Evolutionary conservation across 2,329 filamentous ascomycete genomes (phyloP), one percentile per base, ranked within the genome.

Genomic region (Calonectria crousiana): DNA sequence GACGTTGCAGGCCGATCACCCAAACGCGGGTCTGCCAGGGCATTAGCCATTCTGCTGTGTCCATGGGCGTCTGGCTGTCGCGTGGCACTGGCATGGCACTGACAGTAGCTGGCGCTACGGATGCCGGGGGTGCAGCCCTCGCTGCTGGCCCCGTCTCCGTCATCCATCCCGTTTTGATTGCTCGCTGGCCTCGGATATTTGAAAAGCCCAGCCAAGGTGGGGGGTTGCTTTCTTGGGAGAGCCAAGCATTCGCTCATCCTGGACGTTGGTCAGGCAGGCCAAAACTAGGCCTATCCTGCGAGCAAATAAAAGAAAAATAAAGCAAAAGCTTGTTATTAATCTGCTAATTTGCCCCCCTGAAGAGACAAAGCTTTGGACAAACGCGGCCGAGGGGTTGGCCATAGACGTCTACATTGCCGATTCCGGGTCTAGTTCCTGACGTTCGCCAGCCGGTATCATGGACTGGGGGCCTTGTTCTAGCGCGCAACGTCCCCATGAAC

Each of bases 81-180:
- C 76, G 74, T 79, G 78, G 58, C 78, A 77, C 74, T 69, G 75
- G 75, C 78, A 76, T 79, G 76, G 78, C 78, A 79, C 77, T 78
- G 77, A 79, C 74, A 69, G 52, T 30, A 47, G 41, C 69, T 60
- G 69, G 68, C 68, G 64, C 64, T 58, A 44, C 44, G 44, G 10
- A 47, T 47, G 9, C 56, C 52, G 66, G 64, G 67, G 69, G 67
- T 36, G 56, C 56, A 60, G 71, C 47, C 56, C 36, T 66, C 72
- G 67, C 51, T 51, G 62, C 56, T 52, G 64, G 49, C 49, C 26
- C 47, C 47, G 53, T 49, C 23, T 51, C 66, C 52, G 38, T 41
- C 18, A 62, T 64, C 66, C 49, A 53, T 20, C 38, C 51, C 32
- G 18, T 62, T 36, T 49, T 49, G 49, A 49, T 68, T 47, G 28